phyloP scores from a whole-genome alignment of 345 rosid genomes.

The Lepidium aucheri region DNA sequence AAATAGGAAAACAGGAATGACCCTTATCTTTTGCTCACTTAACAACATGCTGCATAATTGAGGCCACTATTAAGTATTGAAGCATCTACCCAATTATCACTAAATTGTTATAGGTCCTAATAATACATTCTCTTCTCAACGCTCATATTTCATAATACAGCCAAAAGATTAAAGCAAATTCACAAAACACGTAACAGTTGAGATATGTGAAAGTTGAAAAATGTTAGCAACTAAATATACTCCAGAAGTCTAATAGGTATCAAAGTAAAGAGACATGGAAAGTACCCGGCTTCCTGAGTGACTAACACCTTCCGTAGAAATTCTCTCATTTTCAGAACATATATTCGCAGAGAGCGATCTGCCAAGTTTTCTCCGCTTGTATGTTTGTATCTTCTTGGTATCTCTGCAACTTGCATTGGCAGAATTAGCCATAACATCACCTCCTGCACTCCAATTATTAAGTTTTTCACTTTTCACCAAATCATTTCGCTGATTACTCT shows the following conservation, averaged over 20 bases:
- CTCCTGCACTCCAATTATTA: constrained; percentile 30
- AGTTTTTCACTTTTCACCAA: constrained; percentile 29
- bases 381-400: constrained; percentile 40
- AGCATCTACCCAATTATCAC: not conserved
- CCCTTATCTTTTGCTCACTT: not conserved
- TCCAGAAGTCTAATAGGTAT: not conserved
- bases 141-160: not conserved
- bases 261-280: not conserved
- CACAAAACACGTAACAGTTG: not conserved
- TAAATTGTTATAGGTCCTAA: not conserved
- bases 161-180: not conserved
- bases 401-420: constrained; percentile 35
- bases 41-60: not conserved
- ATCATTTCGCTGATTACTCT: constrained; percentile 15
- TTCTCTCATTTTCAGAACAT: constrained; percentile 27
- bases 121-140: not conserved
- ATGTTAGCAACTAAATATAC: not conserved
- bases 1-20: not conserved
- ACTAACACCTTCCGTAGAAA: constrained; percentile 30
- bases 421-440: constrained; percentile 27
- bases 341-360: constrained; percentile 33
- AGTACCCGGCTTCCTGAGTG: constrained; percentile 43
- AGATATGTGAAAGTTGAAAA: not conserved
- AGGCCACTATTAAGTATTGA: not conserved
- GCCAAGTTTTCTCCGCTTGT: constrained; percentile 62